Evolutionary conservation across 148 eudicot species (phyloP).

Genomic region (Salicornia ramosissima): DNA sequence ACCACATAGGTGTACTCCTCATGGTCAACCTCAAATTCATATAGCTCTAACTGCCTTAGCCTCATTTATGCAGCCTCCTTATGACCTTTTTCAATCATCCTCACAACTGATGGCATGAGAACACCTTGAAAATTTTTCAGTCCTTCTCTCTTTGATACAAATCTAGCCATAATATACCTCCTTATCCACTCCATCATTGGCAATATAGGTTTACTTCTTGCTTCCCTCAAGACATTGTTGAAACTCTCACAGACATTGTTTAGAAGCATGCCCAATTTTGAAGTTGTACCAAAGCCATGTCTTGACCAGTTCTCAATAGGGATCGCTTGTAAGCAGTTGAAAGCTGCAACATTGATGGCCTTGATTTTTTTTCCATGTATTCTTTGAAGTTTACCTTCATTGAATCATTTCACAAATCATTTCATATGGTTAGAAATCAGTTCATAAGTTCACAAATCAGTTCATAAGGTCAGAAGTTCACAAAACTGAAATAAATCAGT

Average conservation of each 20-base stretch:
- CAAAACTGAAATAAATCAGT: too few species aligned
- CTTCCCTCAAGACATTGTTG: background rate
- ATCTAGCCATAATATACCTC: background rate
- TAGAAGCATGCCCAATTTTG: background rate
- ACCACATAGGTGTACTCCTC: background rate
- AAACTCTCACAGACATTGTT: constrained; percentile 9
- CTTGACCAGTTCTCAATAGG: constrained; percentile 1
- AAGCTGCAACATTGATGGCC: background rate
- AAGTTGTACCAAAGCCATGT: background rate
- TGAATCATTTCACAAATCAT: too few species aligned
- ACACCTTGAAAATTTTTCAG: background rate
- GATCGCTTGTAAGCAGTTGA: too few species aligned
- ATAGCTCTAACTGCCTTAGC: background rate
- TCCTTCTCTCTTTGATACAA: background rate
- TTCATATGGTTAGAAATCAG: too few species aligned
- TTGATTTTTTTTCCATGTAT: constrained; percentile 1
- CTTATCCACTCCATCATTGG: background rate
- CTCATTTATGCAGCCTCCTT: background rate
- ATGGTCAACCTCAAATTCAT: background rate
- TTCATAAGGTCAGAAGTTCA: too few species aligned
- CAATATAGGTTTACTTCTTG: background rate
- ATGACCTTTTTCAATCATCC: background rate
- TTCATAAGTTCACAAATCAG: too few species aligned
- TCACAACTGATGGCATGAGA: background rate
- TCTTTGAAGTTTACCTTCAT: too few species aligned